A percentile compares a stretch with the other conserved stretches of the same genome.
Evolutionary conservation across 331 rosid genomes (phyloP).

Genomic region (Spiraea crenata): DNA sequence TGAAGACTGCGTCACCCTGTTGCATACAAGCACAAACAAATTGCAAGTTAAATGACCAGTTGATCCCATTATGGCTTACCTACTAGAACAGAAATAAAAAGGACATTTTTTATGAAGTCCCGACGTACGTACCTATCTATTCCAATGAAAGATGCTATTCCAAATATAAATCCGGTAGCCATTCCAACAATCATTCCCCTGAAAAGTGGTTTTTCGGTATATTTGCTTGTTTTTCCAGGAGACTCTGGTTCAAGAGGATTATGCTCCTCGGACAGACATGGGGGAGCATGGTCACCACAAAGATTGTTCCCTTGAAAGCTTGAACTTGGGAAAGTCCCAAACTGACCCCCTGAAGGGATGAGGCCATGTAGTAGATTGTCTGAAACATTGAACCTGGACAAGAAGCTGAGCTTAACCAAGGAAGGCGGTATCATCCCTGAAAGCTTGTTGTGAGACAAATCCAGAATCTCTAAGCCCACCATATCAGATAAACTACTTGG

Average conservation of each 20-base stretch:
- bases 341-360: slow-evolving; percentile 34
- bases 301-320: slow-evolving; percentile 32
- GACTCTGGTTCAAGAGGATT: neutral
- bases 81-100: neutral
- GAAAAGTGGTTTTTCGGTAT: no score
- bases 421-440: slow-evolving; percentile 30
- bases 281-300: neutral
- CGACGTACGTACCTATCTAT: neutral
- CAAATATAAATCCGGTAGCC: slow-evolving; percentile 5
- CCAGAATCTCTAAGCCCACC: slow-evolving; percentile 28
- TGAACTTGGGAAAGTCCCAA: slow-evolving; percentile 28
- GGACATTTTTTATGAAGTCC: neutral
- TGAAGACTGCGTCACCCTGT: no score
- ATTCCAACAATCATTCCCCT: neutral
- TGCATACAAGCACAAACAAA: no score
- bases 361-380: slow-evolving; percentile 22
- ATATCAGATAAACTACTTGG: slow-evolving; percentile 23
- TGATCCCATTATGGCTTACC: no score
- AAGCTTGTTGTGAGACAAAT: slow-evolving; percentile 32
- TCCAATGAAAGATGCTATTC: neutral
- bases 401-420: slow-evolving; percentile 25
- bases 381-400: slow-evolving; percentile 35
- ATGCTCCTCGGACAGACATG: neutral
- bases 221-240: neutral
- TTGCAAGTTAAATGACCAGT: no score